phyloP scores from a whole-genome alignment of 2,329 filamentous ascomycete genomes.

The Aspergillus phoenicis region DNA sequence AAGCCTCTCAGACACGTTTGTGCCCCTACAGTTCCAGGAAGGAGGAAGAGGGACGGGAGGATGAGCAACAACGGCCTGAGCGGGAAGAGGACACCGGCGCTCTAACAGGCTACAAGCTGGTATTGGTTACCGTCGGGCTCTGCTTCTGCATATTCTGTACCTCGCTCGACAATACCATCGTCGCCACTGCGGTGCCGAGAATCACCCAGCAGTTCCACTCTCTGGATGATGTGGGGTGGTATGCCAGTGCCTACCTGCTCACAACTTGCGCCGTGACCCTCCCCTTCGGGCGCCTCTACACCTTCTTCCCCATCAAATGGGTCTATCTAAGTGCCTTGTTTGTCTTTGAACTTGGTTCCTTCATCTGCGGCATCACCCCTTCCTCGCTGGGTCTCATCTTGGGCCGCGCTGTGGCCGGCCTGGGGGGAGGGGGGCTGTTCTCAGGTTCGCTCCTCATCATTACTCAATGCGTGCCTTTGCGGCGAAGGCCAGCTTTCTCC shows the following conservation, averaged over 20 bases:
- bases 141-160: no score
- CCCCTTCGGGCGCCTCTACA: slow-evolving; percentile 28
- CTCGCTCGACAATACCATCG: no score
- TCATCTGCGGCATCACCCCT: slow-evolving; percentile 34
- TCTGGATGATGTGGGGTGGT: slow-evolving; percentile 47
- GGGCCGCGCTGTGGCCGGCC: slow-evolving; percentile 37
- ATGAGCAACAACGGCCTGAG: no score
- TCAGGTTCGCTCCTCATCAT: slow-evolving; percentile 37
- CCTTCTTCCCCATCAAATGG: slow-evolving; percentile 40
- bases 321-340: slow-evolving; percentile 34
- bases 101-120: no score
- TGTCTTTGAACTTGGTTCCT: slow-evolving; percentile 43
- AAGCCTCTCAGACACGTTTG: no score
- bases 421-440: slow-evolving; percentile 34
- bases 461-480: slow-evolving; percentile 34
- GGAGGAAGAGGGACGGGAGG: no score
- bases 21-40: no score
- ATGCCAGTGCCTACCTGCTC: slow-evolving; percentile 42
- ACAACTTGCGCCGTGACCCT: slow-evolving; percentile 29
- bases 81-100: no score
- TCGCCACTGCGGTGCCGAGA: slow-evolving; percentile 21
- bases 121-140: no score
- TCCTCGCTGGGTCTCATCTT: slow-evolving; percentile 36
- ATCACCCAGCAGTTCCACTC: slow-evolving; percentile 45
- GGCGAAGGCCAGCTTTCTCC: slow-evolving; percentile 34